These are phyloP conservation scores for Trichoderma atrobrunneum DNA, from an alignment of 2,329 filamentous ascomycete species.

Conservation along the genomic window DNA sequence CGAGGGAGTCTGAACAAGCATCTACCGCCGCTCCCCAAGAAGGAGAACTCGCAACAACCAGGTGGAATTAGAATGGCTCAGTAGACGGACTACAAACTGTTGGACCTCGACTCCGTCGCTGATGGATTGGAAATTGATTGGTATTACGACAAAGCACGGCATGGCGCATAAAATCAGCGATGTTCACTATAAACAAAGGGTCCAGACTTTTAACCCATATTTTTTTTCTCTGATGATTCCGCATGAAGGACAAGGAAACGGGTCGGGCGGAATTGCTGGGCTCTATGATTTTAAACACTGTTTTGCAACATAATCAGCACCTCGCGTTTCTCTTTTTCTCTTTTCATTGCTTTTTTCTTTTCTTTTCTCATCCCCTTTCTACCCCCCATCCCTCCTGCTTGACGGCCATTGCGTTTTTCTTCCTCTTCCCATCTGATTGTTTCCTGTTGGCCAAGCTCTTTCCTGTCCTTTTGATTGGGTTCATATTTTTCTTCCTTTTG, in stretches of 20 bases:
- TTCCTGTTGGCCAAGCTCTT: background rate
- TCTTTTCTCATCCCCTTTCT: background rate
- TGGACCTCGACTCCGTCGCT: constrained; percentile 21
- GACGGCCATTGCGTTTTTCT: background rate
- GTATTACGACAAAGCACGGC: constrained; percentile 21
- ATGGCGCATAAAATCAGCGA: constrained; percentile 21
- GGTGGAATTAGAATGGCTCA: constrained; percentile 32
- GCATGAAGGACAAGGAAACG: constrained; percentile 22
- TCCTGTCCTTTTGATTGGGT: constrained; percentile 9
- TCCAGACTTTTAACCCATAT: constrained; percentile 8
- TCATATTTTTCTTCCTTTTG: constrained; percentile 23
- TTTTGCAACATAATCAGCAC: constrained; percentile 20
- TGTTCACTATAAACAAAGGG: constrained; percentile 17
- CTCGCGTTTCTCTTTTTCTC: constrained; percentile 2
- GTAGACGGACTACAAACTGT: constrained; percentile 26
- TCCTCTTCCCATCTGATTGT: background rate
- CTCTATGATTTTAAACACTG: constrained; percentile 18
- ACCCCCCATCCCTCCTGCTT: background rate
- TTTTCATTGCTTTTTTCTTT: background rate
- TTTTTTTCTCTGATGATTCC: constrained; percentile 21
- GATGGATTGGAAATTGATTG: constrained; percentile 22
- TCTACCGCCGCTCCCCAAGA: constrained; percentile 53
- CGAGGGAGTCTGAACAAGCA: constrained; percentile 60
- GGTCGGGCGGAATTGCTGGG: constrained; percentile 20
- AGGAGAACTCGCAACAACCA: constrained; percentile 30